phyloP scores from a whole-genome alignment of 2,329 filamentous ascomycete species.

The Boeremia exigua region DNA sequence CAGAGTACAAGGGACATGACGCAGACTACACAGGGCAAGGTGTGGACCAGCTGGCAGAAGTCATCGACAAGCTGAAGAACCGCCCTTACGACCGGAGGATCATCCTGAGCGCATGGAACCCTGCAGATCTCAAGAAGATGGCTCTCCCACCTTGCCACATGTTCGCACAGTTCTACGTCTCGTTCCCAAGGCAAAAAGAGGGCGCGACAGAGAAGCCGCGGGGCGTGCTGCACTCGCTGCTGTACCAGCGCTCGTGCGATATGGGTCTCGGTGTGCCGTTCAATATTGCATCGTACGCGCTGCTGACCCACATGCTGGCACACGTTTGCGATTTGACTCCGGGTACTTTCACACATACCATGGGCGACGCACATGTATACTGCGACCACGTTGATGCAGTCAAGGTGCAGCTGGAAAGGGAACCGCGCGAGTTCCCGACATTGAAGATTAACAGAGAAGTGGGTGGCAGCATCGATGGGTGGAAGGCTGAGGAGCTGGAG shows the following conservation, averaged over 20 bases:
- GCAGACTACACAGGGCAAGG: conserved; percentile 87
- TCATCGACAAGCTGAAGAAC: conserved; percentile 83
- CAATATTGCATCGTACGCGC: conserved; percentile 94
- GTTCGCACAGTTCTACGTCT: conserved; percentile 96
- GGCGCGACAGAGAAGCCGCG: conserved; percentile 49
- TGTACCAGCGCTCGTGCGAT: conserved; percentile 95
- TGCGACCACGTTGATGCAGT: conserved; percentile 89
- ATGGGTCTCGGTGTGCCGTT: conserved; percentile 98
- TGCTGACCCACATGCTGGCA: conserved; percentile 94
- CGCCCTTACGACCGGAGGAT: conserved; percentile 90
- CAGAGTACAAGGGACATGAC: conserved; percentile 71
- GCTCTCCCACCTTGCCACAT: conserved; percentile 94
- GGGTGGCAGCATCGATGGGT: conserved; percentile 83
- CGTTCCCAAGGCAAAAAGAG: conserved; percentile 61
- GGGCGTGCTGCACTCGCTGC: conserved; percentile 81
- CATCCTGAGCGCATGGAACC: conserved; percentile 94
- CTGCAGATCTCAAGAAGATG: conserved; percentile 83
- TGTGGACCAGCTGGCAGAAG: conserved; percentile 89
- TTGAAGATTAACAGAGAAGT: conserved; percentile 73
- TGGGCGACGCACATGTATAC: conserved; percentile 99
- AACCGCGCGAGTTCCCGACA: conserved; percentile 81
- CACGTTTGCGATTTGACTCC: conserved; percentile 84
- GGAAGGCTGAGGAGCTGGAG: conserved; percentile 86
- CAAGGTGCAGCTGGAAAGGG: conserved; percentile 76
- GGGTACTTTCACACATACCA: conserved; percentile 88